Evolutionary conservation across 371 early-diverging fungal genomes (phyloP), one percentile per base, ranked within the genome.

Genomic region (Sporodiniella umbellata): DNA sequence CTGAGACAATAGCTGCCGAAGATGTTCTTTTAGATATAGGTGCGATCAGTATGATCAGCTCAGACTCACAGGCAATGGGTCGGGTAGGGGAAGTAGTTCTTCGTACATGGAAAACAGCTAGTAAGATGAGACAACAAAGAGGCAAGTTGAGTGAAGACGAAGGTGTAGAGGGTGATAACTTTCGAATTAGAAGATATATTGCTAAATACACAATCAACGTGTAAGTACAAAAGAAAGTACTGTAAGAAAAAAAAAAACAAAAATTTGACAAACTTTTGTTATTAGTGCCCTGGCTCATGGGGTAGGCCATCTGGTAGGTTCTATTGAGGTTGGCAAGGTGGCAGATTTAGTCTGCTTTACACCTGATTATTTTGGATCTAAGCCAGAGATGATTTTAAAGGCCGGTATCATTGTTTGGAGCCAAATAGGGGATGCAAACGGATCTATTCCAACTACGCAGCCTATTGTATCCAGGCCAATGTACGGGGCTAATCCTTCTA

Each of bases 151-250:
- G 57, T 1, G 76, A 69, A 40, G 80, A 75, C 43, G 53, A 66
- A 45, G 51, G 56, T 33, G 72, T 71, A 1, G 72, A 70, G 12
- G 87, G 81, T 1, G 89, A 90, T 56, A 90, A 90, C 59, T 84
- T 83, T 73, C 78, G 89, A 40, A 84, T 88, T 60, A 77, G 79
- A 53, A 80, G 96, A 12, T 96, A 93, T 64, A 81, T 96, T 56
- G 90, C 96, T 19, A 95, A 95, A 72, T 96, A 96, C 63, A 96
- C 96, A 6, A 92, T 95, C 66, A 95, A 96, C 60, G 93, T 93
- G 81, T 60, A 60, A 51, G 54, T 39, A 3, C n/a, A 26, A n/a
- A n/a, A n/a, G n/a, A n/a, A n/a, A 31, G 11, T 48, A 18, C 23
- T 19, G 30, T 30, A 33, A 8, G 31, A 8, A 1, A 11, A 18